Conservation (phyloP, 441 rosid genomes). For the Eutrema salsugineum region DNA sequence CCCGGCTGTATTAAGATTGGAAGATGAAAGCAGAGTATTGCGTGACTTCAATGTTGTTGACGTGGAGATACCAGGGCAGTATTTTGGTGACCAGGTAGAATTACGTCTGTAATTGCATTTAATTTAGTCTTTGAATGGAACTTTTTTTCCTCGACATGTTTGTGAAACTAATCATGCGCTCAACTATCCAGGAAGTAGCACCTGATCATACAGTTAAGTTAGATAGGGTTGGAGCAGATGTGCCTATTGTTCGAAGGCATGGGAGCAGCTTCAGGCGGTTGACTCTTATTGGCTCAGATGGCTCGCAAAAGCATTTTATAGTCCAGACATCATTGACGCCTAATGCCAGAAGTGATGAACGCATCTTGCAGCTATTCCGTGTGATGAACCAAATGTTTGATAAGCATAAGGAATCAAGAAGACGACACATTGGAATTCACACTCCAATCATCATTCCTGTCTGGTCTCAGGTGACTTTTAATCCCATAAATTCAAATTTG, state of each 20-base stretch:
- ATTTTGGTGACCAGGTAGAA: constrained; percentile 90
- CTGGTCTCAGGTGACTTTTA: constrained; percentile 88
- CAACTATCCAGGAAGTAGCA: constrained; percentile 75
- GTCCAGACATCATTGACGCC: constrained; percentile 99
- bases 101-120: neutral
- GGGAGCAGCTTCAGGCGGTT: constrained; percentile 99
- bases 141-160: neutral
- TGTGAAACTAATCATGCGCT: constrained; percentile 14
- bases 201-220: constrained; percentile 97
- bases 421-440: constrained; percentile 89
- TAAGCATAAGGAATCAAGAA: constrained; percentile 96
- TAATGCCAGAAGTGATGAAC: constrained; percentile 98
- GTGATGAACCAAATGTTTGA: constrained; percentile 99
- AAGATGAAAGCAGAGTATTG: constrained; percentile 95
- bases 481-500: neutral
- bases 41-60: constrained; percentile 97
- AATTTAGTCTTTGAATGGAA: neutral
- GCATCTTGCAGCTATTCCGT: constrained; percentile 96
- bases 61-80: constrained; percentile 99
- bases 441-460: constrained; percentile 99
- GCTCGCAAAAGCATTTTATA: constrained; percentile 94
- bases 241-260: constrained; percentile 98
- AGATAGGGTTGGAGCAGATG: constrained; percentile 94
- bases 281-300: constrained; percentile 97
- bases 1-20: constrained; percentile 94